Evolutionary conservation across 371 early-diverging fungal species (phyloP), one percentile per base, ranked within the genome.

Genomic region (Circinella minor): DNA sequence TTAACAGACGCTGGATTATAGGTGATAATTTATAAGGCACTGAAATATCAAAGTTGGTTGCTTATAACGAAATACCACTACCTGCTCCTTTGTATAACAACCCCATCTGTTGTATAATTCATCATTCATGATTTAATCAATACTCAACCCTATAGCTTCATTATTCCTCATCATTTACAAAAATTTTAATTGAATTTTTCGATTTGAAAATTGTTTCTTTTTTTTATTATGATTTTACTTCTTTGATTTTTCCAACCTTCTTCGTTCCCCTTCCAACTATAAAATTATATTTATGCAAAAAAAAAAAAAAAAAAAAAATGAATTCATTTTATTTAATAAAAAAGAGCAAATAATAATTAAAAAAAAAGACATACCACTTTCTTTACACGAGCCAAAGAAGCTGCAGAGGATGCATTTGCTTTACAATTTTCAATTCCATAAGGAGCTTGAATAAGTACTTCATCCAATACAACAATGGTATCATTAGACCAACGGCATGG

Each of bases 401-500:
- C 80, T 46, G 89, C 79, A n/a, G 89, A 78, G 7, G 88, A 82
- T 4, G 78, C 72, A 68, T 87, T 87, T 17, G 90, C 89, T 72
- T 85, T 87, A 72, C 94, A 94, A 73, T 85, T 86, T 4, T 92
- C 91, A 5, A 88, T 82, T 43, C 82, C 81, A 74, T 94, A 94
- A 13, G 94, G 94, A 20, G 95, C 88, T 17, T 85, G 76, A 67
- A 94, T 91, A 20, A 88, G 73, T n/a, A 94, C 89, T 70, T 94
- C 94, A 77, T 94, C 94, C 83, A 94, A 78, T 6, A 94, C 94
- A 4, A 93, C 82, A 74, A 94, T 94, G 49, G 84, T 82, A 71
- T 91, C 89, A 68, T 90, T 88, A 48, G 84, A 77, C 95, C 95
- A 94, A 37, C 89, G 86, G 70, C 93, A 93, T n/a, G 94, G 95